These are phyloP conservation scores for Coprinopsis cinerea DNA, from an alignment of 768 basidiomycete genomes.

Conservation along the genomic window DNA sequence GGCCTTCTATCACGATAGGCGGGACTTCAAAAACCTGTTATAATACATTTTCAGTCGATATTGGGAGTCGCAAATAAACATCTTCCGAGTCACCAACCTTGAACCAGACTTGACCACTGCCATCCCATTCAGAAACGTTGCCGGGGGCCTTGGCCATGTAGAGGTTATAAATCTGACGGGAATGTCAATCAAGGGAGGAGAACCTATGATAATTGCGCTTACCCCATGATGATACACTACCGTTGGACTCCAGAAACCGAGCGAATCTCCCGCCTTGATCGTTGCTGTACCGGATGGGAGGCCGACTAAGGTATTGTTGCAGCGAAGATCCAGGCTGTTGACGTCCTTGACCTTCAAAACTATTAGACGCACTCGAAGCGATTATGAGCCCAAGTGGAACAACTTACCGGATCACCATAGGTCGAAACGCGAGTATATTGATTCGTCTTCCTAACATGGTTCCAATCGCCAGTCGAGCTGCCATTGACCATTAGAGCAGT, in stretches of 20 bases:
- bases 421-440: conserved; percentile 4
- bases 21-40: conserved; percentile 26
- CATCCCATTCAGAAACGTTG: conserved; percentile 33
- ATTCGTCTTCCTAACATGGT: conserved; percentile 12
- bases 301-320: conserved; percentile 10
- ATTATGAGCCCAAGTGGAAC: not conserved
- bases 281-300: conserved; percentile 9
- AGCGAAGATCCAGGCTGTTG: conserved; percentile 13
- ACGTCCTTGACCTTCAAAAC: conserved; percentile 9
- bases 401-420: conserved; percentile 2
- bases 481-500: conserved; percentile 10
- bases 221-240: conserved; percentile 14
- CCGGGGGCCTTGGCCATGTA: conserved; percentile 43
- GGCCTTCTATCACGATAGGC: conserved; percentile 34
- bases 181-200: not conserved
- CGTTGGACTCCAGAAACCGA: conserved; percentile 12
- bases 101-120: conserved; percentile 39
- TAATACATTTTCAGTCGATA: not conserved
- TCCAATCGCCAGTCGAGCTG: conserved; percentile 10
- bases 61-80: too few species aligned
- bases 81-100: conserved; percentile 29
- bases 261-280: conserved; percentile 9
- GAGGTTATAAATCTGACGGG: conserved; percentile 29
- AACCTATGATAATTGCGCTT: not conserved
- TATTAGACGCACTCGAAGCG: not conserved